Evolutionary conservation across 345 rosid genomes (phyloP).

Genomic region (Aethionema arabicum): DNA sequence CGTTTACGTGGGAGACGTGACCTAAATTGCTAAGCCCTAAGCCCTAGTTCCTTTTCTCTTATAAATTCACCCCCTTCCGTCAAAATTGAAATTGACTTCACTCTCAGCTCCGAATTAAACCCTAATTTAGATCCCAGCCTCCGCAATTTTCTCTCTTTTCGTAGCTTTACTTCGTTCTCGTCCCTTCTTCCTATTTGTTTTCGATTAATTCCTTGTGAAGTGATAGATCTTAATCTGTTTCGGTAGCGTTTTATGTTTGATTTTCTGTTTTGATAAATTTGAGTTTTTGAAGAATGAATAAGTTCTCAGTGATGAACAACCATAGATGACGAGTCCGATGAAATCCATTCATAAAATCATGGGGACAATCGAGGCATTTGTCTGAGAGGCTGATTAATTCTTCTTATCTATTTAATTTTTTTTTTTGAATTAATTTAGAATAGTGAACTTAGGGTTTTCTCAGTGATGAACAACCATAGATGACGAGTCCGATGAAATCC

Average conservation of each 20-base stretch:
- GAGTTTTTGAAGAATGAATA: not conserved
- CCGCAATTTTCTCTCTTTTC: not conserved
- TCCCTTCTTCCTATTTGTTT: not conserved
- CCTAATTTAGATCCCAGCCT: not conserved
- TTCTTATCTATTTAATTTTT: not conserved
- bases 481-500: conserved; percentile 68
- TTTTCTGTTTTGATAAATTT: too few relatives aligned
- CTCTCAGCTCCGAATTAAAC: not conserved
- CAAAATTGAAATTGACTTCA: not conserved
- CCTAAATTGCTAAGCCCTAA: conserved; percentile 1
- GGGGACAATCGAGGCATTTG: conserved; percentile 69
- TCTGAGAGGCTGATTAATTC: conserved; percentile 41
- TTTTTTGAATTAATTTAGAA: not conserved
- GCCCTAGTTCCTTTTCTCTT: not conserved
- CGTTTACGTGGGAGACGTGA: not conserved
- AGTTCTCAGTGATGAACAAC: conserved; percentile 47
- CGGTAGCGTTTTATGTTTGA: not conserved
- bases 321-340: conserved; percentile 61
- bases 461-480: conserved; percentile 54
- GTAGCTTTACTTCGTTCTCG: not conserved
- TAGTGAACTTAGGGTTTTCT: conserved; percentile 30
- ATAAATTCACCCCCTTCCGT: not conserved
- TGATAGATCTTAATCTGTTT: not conserved
- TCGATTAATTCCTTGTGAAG: not conserved
- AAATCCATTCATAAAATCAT: conserved; percentile 47